phyloP scores from a whole-genome alignment of 2,329 filamentous ascomycete species.

The Thielaviopsis cerberus region DNA sequence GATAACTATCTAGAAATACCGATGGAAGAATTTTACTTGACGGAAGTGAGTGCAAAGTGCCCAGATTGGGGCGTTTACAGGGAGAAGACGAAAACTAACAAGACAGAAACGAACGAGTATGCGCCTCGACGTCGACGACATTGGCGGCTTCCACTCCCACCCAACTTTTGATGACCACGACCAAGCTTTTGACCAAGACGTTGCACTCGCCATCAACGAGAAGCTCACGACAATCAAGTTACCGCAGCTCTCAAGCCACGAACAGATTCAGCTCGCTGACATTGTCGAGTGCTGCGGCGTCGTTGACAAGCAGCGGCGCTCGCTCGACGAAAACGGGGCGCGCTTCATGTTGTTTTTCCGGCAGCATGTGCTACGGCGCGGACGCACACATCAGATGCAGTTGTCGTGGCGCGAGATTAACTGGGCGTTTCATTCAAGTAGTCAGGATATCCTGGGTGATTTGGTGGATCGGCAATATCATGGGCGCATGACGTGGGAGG shows the following conservation, averaged over 20 bases:
- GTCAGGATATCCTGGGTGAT: conserved; percentile 78
- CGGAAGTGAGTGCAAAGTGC: conserved; percentile 17
- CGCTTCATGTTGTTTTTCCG: conserved; percentile 78
- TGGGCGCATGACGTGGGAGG: conserved; percentile 63
- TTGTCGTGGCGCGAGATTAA: conserved; percentile 65
- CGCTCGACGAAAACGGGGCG: conserved; percentile 76
- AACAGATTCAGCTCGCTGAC: conserved; percentile 70
- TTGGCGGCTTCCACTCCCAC: conserved; percentile 6
- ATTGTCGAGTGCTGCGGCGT: conserved; percentile 70
- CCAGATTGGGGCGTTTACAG: background rate
- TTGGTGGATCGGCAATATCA: conserved; percentile 66
- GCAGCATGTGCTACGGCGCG: conserved; percentile 54
- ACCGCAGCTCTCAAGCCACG: conserved; percentile 62
- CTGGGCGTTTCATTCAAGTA: conserved; percentile 68
- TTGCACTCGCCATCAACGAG: conserved; percentile 53
- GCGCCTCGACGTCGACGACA: background rate
- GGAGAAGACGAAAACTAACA: background rate
- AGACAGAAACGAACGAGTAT: background rate
- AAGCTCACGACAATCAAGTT: conserved; percentile 58
- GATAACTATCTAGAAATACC: conserved; percentile 57
- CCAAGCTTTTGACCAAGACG: conserved; percentile 50
- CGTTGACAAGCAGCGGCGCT: conserved; percentile 71
- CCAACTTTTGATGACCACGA: conserved; percentile 17
- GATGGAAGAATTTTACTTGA: conserved; percentile 37
- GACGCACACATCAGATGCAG: conserved; percentile 42